phyloP scores from a whole-genome alignment of 2,329 filamentous ascomycete genomes.

The Teratosphaeria nubilosa region DNA sequence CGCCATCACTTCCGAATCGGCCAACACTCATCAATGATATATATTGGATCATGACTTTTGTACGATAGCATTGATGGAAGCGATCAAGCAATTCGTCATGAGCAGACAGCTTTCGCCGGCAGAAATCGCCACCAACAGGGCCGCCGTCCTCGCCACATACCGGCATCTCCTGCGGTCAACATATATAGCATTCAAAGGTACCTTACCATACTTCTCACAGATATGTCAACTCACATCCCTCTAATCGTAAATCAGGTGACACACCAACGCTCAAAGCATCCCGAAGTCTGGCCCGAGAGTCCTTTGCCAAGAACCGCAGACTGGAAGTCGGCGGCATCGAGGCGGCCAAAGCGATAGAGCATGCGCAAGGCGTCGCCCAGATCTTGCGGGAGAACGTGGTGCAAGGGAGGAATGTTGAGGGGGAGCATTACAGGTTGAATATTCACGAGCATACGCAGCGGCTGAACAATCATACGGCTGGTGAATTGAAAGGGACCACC shows the following conservation, averaged over 20 bases:
- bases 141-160: slow-evolving; percentile 67
- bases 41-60: neutral
- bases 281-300: slow-evolving; percentile 57
- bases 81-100: slow-evolving; percentile 7
- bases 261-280: slow-evolving; percentile 57
- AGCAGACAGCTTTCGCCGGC: slow-evolving; percentile 8
- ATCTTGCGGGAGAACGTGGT: slow-evolving; percentile 79
- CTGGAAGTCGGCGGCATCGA: slow-evolving; percentile 50
- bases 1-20: neutral
- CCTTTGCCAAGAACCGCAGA: slow-evolving; percentile 59
- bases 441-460: slow-evolving; percentile 89
- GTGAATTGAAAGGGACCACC: slow-evolving; percentile 42
- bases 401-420: slow-evolving; percentile 48
- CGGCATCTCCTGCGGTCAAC: slow-evolving; percentile 71
- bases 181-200: slow-evolving; percentile 61
- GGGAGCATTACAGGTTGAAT: slow-evolving; percentile 49
- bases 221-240: neutral
- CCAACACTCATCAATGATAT: neutral
- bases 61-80: neutral
- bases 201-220: neutral
- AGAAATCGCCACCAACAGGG: slow-evolving; percentile 20
- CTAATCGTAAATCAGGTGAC: slow-evolving; percentile 50
- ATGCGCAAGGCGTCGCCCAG: slow-evolving; percentile 72
- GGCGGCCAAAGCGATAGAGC: slow-evolving; percentile 54
- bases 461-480: slow-evolving; percentile 87